Evolutionary conservation across 371 early-diverging fungal genomes (phyloP).

Genomic region (Mortierella polycephala): DNA sequence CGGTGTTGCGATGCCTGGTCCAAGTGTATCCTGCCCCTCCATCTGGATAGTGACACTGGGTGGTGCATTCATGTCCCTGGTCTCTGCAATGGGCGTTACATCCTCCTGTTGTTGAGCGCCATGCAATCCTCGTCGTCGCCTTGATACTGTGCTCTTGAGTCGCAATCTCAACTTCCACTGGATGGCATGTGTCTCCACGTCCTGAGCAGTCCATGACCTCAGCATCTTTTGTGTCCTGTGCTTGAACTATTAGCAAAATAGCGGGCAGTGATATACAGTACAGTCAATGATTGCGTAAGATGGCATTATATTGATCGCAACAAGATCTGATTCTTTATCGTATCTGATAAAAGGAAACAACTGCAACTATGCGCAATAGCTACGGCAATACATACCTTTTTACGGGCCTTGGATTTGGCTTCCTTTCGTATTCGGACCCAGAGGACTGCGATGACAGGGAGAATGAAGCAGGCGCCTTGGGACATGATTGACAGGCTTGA

Average conservation of each 20-base stretch:
- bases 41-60: neutral
- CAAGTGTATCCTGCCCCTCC: neutral
- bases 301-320: neutral
- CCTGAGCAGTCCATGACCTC: slow-evolving; percentile 39
- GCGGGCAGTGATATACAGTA: neutral
- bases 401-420: slow-evolving; percentile 26
- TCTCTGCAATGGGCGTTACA: neutral
- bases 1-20: slow-evolving; percentile 6
- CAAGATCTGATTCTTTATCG: neutral
- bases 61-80: neutral
- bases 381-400: slow-evolving; percentile 19
- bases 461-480: slow-evolving; percentile 39
- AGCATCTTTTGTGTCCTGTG: slow-evolving; percentile 36
- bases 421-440: slow-evolving; percentile 44
- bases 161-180: slow-evolving; percentile 47
- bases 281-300: neutral
- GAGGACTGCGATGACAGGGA: slow-evolving; percentile 34
- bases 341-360: neutral
- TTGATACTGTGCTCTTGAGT: slow-evolving; percentile 13
- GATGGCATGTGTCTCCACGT: slow-evolving; percentile 29
- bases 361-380: neutral
- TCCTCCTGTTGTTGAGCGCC: neutral
- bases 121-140: neutral
- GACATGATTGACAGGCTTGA: slow-evolving; percentile 27
- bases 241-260: slow-evolving; percentile 29